Conservation (phyloP, 1,284 basidiomycete species). For the Moesziomyces parantarcticus region DNA sequence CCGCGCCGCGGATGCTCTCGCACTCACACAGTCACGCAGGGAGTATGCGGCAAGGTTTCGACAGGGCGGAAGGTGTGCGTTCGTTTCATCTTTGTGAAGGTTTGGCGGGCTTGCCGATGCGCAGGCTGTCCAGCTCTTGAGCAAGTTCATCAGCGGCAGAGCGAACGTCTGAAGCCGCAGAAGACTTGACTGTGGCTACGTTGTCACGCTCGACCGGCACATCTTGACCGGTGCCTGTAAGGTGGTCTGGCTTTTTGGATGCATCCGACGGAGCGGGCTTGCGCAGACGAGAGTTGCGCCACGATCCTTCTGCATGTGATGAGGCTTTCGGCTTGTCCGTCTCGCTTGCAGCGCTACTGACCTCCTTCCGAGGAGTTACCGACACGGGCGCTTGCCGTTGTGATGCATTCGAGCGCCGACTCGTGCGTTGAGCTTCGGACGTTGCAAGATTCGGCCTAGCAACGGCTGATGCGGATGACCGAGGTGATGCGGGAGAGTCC, state of each 20-base stretch:
- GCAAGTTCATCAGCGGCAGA: conserved; percentile 20
- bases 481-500: background rate
- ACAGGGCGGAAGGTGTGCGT: background rate
- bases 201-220: background rate
- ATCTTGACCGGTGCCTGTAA: background rate
- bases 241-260: background rate
- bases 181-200: background rate
- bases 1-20: too few species aligned
- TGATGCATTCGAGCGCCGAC: conserved; percentile 9
- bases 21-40: too few species aligned
- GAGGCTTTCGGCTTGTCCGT: background rate
- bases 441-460: background rate
- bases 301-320: background rate
- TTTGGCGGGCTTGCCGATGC: conserved; percentile 3
- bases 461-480: background rate
- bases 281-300: conserved; percentile 35
- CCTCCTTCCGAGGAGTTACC: background rate
- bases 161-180: background rate
- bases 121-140: conserved; percentile 14
- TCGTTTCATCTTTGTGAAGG: background rate
- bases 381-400: conserved; percentile 3
- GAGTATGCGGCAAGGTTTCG: background rate
- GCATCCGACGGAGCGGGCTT: conserved; percentile 5
- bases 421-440: background rate
- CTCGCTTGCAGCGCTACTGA: background rate